Base-by-base conservation (phyloP, 495 filamentous ascomycete species). In the Trichoderma parareesei region DNA sequence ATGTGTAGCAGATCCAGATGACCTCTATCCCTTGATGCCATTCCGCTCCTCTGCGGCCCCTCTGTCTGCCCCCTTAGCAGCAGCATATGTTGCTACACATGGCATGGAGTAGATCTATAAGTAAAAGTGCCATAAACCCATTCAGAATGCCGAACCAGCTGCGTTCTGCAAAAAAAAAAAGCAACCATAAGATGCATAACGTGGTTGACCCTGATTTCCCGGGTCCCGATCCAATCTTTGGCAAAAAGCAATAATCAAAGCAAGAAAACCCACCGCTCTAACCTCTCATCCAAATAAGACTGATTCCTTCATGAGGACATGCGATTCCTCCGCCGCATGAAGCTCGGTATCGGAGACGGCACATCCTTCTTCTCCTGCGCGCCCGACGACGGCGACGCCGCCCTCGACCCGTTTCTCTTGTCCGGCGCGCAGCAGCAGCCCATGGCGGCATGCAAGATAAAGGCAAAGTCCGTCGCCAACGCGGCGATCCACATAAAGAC, bases 401-500 rank as follows among this genome's bases (percentile, higher is more conserved):
- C 11, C 6, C 53, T 37, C 6, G 33, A 35, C 2, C 33, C 9
- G 53, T 35, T 57, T 14, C 14, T 57, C 53, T 57, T 57, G 0
- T 55, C 46, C 11, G 42, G 43, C 38, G 20, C 38, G 48, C 87
- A 89, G 69, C 86, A 91, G 70, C 92, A 97, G 69, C 85, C 87
- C 75, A 90, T 79, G 4, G 86, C 83, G 1, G 87, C 72, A 70
- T 93, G 89, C 41, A 93, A 73, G 13, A 91, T 71, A 69, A 88
- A 94, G 0, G 85, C 86, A 59, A 90, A 65, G 1, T 92, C 69
- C 7, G 82, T 82, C 62, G 87, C 88, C 0, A 75, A 88, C 0
- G 84, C 79, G 0, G 87, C 91, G 42, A 90, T 81, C 93, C 93
- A 97, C 89, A 96, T 92, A 68, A 96, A 95, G 0, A 78, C 87